A percentile compares a stretch with the other conserved stretches of the same genome.
Conservation (phyloP, 2,329 filamentous ascomycete genomes). For the Cordyceps cicadae region DNA sequence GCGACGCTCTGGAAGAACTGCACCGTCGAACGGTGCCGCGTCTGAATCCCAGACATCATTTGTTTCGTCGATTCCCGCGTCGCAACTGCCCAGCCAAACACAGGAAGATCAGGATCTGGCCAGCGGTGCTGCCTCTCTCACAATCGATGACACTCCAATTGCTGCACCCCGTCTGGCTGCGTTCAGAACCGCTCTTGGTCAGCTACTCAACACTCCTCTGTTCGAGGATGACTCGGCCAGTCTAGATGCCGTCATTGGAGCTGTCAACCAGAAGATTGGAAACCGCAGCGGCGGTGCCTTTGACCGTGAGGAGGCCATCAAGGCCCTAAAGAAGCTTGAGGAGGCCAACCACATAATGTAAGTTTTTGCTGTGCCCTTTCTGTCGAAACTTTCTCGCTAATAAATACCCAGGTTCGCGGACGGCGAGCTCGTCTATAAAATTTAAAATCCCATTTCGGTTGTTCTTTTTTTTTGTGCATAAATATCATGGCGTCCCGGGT, state of each 20-base stretch:
- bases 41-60: constrained; percentile 52
- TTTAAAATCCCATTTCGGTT: constrained; percentile 34
- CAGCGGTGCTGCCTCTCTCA: constrained; percentile 32
- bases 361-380: constrained; percentile 31
- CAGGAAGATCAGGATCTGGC: constrained; percentile 36
- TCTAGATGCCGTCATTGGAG: constrained; percentile 64
- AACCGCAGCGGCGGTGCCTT: constrained; percentile 51
- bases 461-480: background rate
- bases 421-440: constrained; percentile 62
- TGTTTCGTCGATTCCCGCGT: constrained; percentile 71
- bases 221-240: constrained; percentile 81
- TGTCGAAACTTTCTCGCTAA: constrained; percentile 16
- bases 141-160: constrained; percentile 42
- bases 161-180: constrained; percentile 54
- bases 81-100: constrained; percentile 50
- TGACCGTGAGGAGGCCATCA: constrained; percentile 60
- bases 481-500: constrained; percentile 4
- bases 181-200: constrained; percentile 76
- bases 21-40: constrained; percentile 28
- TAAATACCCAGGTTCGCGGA: constrained; percentile 37
- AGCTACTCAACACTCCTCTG: constrained; percentile 71
- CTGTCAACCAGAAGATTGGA: constrained; percentile 67
- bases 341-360: constrained; percentile 87
- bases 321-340: constrained; percentile 72
- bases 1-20: constrained; percentile 32